phyloP scores from a whole-genome alignment of 2,329 filamentous ascomycete genomes.

The Zasmidium cellare region DNA sequence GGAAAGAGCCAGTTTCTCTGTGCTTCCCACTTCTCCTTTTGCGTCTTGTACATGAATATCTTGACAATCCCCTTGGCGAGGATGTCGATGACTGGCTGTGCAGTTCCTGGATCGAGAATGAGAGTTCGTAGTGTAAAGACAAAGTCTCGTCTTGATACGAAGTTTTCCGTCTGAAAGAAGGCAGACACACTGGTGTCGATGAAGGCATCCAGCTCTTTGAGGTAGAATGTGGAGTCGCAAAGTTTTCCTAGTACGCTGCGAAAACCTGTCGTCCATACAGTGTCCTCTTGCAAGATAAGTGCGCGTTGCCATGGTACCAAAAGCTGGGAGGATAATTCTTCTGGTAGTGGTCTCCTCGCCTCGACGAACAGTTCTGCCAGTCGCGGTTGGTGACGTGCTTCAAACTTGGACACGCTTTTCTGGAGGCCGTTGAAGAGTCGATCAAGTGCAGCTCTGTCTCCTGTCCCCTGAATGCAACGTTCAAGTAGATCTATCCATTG shows the following conservation, averaged over 20 bases:
- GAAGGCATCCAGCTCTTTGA: constrained; percentile 21
- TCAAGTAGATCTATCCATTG: constrained; percentile 18
- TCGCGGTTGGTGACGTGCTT: constrained; percentile 21
- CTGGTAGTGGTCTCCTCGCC: constrained; percentile 20
- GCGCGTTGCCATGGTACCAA: constrained; percentile 23
- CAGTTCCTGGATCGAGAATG: constrained; percentile 12
- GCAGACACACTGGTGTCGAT: constrained; percentile 20
- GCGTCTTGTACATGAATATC: constrained; percentile 25
- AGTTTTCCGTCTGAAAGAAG: constrained; percentile 22
- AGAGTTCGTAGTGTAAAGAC: constrained; percentile 17
- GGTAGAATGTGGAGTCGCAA: constrained; percentile 18
- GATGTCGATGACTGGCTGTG: constrained; percentile 15
- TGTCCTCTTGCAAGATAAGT: constrained; percentile 23
- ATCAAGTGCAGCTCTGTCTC: constrained; percentile 17
- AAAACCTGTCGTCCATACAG: constrained; percentile 21
- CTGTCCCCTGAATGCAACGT: constrained; percentile 9
- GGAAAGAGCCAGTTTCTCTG: constrained; percentile 27
- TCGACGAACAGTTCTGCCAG: constrained; percentile 27
- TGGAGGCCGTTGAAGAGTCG: constrained; percentile 17
- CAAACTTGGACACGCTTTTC: constrained; percentile 15
- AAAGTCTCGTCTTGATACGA: constrained; percentile 17
- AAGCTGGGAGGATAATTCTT: constrained; percentile 16
- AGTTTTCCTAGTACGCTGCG: constrained; percentile 19
- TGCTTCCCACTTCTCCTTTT: constrained; percentile 25
- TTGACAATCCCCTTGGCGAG: constrained; percentile 22